Conservation (phyloP, 1,284 basidiomycete genomes). For the Laetiporus sulphureus region DNA sequence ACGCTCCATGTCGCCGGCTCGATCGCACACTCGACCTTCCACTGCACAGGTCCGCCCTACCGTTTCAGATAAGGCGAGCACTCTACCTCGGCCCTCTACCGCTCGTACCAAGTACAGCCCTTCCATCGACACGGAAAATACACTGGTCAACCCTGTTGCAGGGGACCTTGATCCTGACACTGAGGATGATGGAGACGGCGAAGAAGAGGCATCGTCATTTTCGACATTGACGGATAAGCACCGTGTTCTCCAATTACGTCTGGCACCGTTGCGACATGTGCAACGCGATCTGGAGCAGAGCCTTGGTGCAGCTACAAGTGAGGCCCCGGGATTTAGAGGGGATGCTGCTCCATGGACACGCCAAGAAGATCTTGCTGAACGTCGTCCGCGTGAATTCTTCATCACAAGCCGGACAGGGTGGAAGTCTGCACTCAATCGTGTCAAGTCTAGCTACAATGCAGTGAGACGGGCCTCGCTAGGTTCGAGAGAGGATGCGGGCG, state of each 20-base stretch:
- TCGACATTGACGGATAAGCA: slow-evolving; percentile 33
- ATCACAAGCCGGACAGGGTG: slow-evolving; percentile 21
- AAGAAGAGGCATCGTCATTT: slow-evolving; percentile 4
- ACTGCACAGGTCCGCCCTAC: not conserved
- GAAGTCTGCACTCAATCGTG: slow-evolving; percentile 17
- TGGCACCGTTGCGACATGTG: slow-evolving; percentile 42
- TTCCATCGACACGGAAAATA: not conserved
- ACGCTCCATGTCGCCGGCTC: slow-evolving; percentile 2
- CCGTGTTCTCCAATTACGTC: slow-evolving; percentile 36
- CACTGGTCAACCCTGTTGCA: not conserved
- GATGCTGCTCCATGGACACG: slow-evolving; percentile 15
- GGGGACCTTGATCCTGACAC: slow-evolving; percentile 11
- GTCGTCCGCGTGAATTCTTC: slow-evolving; percentile 16
- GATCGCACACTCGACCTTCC: not conserved
- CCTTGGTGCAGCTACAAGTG: slow-evolving; percentile 32
- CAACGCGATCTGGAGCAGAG: slow-evolving; percentile 43
- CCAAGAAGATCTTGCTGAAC: slow-evolving; percentile 1
- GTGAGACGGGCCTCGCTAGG: slow-evolving; percentile 3
- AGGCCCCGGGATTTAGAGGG: slow-evolving; percentile 7
- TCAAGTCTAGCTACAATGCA: slow-evolving; percentile 9
- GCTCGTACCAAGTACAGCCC: not conserved
- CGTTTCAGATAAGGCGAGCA: not conserved
- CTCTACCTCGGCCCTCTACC: not conserved
- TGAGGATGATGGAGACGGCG: slow-evolving; percentile 11
- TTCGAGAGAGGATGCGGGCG: not conserved